Evolutionary conservation across 2,329 filamentous ascomycete genomes (phyloP).

Genomic region (Ophiostoma australiae): DNA sequence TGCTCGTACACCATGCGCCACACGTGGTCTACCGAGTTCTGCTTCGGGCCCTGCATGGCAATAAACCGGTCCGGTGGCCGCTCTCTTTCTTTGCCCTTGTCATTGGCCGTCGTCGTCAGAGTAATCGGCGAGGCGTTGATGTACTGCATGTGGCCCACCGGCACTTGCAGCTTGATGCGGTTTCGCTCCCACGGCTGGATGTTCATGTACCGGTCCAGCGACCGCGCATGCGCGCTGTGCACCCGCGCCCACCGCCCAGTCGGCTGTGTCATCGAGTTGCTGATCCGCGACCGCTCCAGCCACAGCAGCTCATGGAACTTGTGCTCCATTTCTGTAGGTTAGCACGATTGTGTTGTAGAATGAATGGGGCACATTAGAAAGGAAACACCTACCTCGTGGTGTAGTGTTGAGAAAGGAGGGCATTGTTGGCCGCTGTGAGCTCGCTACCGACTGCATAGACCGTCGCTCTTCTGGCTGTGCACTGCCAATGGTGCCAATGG

Average conservation of each 20-base stretch:
- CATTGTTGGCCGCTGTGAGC: constrained; percentile 32
- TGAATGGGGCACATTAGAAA: no score
- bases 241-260: constrained; percentile 48
- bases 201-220: constrained; percentile 80
- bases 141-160: constrained; percentile 67
- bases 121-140: constrained; percentile 75
- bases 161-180: constrained; percentile 73
- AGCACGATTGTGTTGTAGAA: no score
- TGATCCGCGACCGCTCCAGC: constrained; percentile 48
- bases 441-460: constrained; percentile 13
- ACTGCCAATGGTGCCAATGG: not conserved
- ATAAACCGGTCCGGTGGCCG: constrained; percentile 62
- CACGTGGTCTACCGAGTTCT: constrained; percentile 69
- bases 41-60: constrained; percentile 87
- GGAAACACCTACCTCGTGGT: constrained; percentile 41
- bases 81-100: constrained; percentile 27
- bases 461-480: not conserved
- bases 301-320: constrained; percentile 52
- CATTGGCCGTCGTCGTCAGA: constrained; percentile 41
- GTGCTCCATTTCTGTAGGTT: constrained; percentile 42
- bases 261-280: constrained; percentile 39
- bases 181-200: constrained; percentile 88
- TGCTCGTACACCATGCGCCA: constrained; percentile 96
- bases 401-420: constrained; percentile 25
- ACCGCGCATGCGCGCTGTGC: constrained; percentile 47